Conservation (phyloP, 2,329 filamentous ascomycete genomes). For the Colletotrichum sp. region DNA sequence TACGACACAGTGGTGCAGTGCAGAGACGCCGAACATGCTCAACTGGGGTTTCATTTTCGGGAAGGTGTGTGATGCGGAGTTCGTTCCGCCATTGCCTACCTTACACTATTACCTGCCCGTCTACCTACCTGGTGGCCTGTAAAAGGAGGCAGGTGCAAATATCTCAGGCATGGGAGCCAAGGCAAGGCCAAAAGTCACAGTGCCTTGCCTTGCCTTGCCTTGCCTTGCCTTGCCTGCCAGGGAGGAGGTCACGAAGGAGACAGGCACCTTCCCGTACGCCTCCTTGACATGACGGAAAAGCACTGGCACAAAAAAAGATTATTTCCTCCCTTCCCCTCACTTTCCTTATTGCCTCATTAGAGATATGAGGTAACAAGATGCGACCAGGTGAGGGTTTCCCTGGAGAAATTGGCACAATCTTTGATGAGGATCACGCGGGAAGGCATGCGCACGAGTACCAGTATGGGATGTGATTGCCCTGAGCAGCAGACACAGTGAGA, state of each 20-base stretch:
- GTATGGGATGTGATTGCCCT: not conserved
- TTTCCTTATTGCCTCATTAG: not conserved
- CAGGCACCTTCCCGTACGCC: not conserved
- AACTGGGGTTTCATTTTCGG: constrained; percentile 13
- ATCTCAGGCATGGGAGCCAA: not conserved
- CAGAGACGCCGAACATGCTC: not conserved
- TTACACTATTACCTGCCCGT: not conserved
- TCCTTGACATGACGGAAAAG: not conserved
- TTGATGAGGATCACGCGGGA: not conserved
- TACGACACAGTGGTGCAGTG: constrained; percentile 9
- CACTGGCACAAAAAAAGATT: not conserved
- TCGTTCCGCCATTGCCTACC: constrained; percentile 3
- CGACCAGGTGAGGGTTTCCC: not conserved
- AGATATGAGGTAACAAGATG: not conserved
- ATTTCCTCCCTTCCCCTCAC: not conserved
- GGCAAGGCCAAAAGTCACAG: not conserved
- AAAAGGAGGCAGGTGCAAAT: not conserved
- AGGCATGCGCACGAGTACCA: not conserved
- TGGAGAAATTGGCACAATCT: not conserved
- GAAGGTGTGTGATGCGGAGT: constrained; percentile 13
- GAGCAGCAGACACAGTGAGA: constrained; percentile 3
- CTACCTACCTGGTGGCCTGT: not conserved
- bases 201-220: not conserved
- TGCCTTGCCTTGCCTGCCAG: not conserved
- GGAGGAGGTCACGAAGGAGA: not conserved